Evolutionary conservation across 495 filamentous ascomycete genomes (phyloP), one percentile per base, ranked within the genome.

Genomic region (Trichocladium antarcticum): DNA sequence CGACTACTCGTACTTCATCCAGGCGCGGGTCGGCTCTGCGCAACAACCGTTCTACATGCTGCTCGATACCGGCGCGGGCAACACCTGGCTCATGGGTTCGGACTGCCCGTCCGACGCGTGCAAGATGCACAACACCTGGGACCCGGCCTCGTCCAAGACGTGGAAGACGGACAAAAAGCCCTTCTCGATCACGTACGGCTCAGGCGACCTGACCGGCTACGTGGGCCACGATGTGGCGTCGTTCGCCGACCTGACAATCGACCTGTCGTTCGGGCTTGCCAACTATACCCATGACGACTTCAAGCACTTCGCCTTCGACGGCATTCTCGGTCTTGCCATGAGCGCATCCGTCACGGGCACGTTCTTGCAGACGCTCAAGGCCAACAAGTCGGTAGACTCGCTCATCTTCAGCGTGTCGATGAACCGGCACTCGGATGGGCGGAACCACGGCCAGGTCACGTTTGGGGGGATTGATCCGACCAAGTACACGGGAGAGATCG

Each of bases 321-420:
- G 87, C n/a, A 92, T 94, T 41, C 64, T 93, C 6, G 87, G 85
- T 6, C 66, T 93, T n/a, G 80, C 80, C 7, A 79, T 72, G 66
- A 55, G 68, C 64, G 43, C 66, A 51, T 56, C 68, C 57, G 47
- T 64, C 10, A 71, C 72, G 8, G 74, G 80, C 24, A 81, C 76
- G 1, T 78, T 88, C 55, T 74, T 89, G 67, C 74, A 80, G 31
- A 57, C 67, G 21, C 68, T 90, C 19, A 68, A 67, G n/a, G 53
- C 74, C 3, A 65, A 76, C n/a, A 74, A 76, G 24, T 43, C 75
- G 3, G 67, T 93, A 39, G 53, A 73, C 8, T 65, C 74, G 0
- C 87, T 85, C 57, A 57, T 92, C 16, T 79, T 87, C 56, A 78
- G 78, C 31, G 64, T 93, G 45, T 77, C 77, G 46, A 64, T 95